Percentiles rank a stretch among this genome's conserved stretches.
These are phyloP conservation scores for Fraxinus paxiana DNA, from an alignment of 305 asterid species.

Conservation along the genomic window DNA sequence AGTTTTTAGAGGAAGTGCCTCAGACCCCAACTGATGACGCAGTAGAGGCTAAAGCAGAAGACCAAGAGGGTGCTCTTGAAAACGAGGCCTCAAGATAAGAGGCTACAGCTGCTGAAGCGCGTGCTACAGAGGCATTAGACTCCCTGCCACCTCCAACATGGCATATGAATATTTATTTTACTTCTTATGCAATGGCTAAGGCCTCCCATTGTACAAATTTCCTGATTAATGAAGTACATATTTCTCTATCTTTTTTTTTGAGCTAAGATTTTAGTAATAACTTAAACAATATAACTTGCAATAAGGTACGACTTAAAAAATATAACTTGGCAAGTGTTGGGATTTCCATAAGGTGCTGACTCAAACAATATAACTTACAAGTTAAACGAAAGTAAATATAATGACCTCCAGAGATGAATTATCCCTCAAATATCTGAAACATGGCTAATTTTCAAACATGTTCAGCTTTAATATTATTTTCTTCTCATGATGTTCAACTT, in stretches of 20 bases:
- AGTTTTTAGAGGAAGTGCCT: too few species aligned
- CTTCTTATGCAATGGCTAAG: neutral
- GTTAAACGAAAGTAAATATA: too few species aligned
- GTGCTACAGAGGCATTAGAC: neutral
- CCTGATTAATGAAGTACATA: neutral
- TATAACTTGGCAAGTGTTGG: neutral
- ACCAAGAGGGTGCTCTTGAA: neutral
- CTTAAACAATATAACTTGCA: neutral
- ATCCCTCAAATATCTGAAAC: too few species aligned
- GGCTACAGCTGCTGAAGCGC: neutral
- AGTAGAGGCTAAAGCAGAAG: neutral
- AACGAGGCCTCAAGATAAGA: neutral
- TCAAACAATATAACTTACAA: neutral
- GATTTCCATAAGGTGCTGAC: neutral
- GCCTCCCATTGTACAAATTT: neutral
- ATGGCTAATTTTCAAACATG: too few species aligned
- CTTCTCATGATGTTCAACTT: too few species aligned
- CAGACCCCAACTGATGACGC: neutral
- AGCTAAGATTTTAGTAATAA: neutral
- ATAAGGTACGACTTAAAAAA: neutral
- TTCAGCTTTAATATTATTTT: too few species aligned
- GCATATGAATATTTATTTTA: neutral
- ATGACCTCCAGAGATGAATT: too few species aligned
- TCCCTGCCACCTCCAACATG: neutral
- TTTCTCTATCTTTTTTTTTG: neutral